These are phyloP conservation scores for Lactifluus rugatus DNA, from an alignment of 768 basidiomycete genomes.

Conservation along the genomic window DNA sequence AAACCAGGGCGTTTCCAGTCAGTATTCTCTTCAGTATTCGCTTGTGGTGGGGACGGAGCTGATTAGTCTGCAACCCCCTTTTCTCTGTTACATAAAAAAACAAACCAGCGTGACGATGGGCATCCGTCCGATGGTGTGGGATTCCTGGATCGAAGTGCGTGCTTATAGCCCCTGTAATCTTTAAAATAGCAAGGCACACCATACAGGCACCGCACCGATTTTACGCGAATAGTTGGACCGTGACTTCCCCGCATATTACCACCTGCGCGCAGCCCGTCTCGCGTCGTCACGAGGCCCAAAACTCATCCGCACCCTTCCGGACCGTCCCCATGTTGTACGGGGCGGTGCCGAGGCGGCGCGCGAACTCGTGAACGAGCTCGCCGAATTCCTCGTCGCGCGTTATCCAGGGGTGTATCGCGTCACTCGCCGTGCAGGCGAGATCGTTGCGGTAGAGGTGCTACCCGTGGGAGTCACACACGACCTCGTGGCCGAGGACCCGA, in stretches of 20 bases:
- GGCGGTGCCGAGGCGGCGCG: conserved; percentile 31
- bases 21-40: background rate
- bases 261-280: conserved; percentile 49
- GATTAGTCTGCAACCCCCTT: background rate
- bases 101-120: conserved; percentile 54
- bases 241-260: conserved; percentile 43
- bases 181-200: background rate
- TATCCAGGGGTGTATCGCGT: conserved; percentile 51
- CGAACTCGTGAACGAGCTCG: conserved; percentile 58
- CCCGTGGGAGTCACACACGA: conserved; percentile 42
- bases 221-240: conserved; percentile 42
- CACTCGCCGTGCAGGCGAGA: conserved; percentile 34
- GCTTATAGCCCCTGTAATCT: background rate
- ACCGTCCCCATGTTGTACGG: conserved; percentile 27
- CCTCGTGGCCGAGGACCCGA: conserved; percentile 44
- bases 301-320: conserved; percentile 30
- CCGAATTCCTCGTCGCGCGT: conserved; percentile 54
- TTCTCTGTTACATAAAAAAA: background rate
- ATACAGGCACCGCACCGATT: background rate
- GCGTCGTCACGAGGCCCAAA: conserved; percentile 36
- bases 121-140: conserved; percentile 56
- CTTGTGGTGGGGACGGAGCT: background rate
- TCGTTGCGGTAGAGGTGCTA: conserved; percentile 42
- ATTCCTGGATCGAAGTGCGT: conserved; percentile 63
- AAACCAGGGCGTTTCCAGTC: conserved; percentile 54